Evolutionary conservation across 805 yeast species (phyloP), one percentile per base, ranked within the genome.

Genomic region (Nakazawaea siamensis): DNA sequence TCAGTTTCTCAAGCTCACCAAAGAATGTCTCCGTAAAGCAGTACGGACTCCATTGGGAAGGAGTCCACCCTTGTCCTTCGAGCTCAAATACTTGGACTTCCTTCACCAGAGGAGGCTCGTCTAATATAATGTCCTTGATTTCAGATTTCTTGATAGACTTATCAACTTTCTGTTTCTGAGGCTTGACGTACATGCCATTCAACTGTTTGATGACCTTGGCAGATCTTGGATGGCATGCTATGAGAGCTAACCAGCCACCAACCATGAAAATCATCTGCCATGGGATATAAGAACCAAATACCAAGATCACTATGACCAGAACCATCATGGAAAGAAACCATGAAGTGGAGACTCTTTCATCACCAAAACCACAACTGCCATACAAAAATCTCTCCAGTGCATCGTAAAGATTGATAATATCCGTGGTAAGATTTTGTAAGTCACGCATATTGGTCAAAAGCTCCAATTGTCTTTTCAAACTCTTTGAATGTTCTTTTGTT

Each of bases 61-160:
- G 70, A 2, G 80, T 67, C 18, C 74, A 55, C 25, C 81, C 81
- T 44, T 69, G 80, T 29, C 68, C 64, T 50, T 82, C 82, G 17
- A 87, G 64, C 53, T 87, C 95, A 52, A 67, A 88, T 1, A 88
- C 62, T 49, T 87, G 94, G 6, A 84, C 87, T n/a, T 59, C 52
- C 29, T 73, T 61, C 1, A 59, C 52, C 31, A 76, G 77, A 0
- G 86, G 80, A 0, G 69, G 58, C 38, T 78, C 86, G 49, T 84
- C 94, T 17, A 79, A 68, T n/a, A 83, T 60, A 7, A 87, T 72
- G 41, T 74, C 73, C 16, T 58, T 52, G 34, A 67, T 51, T 34
- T 66, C 68, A 25, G 58, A 54, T 26, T 47, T 54, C 18, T 57
- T 58, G 4, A 62, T 50, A 4, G 55, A 38, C 38, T 54, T 49